Evolutionary conservation across 805 yeast species (phyloP).

Genomic region (Wickerhamomyces strasburgensis): DNA sequence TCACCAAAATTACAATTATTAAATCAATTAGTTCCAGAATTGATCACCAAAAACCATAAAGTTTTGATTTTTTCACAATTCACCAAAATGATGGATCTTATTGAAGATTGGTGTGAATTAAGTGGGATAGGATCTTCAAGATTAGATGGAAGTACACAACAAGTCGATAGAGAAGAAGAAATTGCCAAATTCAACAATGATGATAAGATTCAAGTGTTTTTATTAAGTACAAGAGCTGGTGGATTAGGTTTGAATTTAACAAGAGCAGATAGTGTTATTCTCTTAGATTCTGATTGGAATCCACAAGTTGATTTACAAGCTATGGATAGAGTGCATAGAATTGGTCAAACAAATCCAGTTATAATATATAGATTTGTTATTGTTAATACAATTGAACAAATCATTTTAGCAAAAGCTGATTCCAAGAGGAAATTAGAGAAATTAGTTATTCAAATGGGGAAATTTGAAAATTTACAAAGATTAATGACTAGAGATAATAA

Average conservation of each 20-base stretch:
- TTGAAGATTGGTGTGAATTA: slow-evolving; percentile 66
- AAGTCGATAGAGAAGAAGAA: slow-evolving; percentile 58
- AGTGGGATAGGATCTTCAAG: slow-evolving; percentile 46
- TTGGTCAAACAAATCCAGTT: slow-evolving; percentile 86
- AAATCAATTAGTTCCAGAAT: slow-evolving; percentile 51
- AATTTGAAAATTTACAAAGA: slow-evolving; percentile 40
- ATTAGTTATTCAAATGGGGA: slow-evolving; percentile 65
- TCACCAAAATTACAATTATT: slow-evolving; percentile 74
- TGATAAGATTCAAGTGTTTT: slow-evolving; percentile 44
- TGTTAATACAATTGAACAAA: slow-evolving; percentile 77
- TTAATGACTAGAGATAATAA: slow-evolving; percentile 30
- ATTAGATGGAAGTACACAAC: slow-evolving; percentile 72
- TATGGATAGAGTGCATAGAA: slow-evolving; percentile 90
- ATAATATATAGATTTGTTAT: slow-evolving; percentile 74
- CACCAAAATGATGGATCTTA: slow-evolving; percentile 71
- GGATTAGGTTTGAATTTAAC: slow-evolving; percentile 87
- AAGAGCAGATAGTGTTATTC: slow-evolving; percentile 83
- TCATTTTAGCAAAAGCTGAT: slow-evolving; percentile 71
- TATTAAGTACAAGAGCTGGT: slow-evolving; percentile 89
- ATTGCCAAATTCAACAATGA: slow-evolving; percentile 44
- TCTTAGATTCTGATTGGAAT: slow-evolving; percentile 95
- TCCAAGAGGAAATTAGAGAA: slow-evolving; percentile 75
- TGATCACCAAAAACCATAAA: slow-evolving; percentile 54
- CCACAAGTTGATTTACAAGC: slow-evolving; percentile 97
- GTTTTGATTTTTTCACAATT: slow-evolving; percentile 85